Evolutionary conservation across 176 grass and related monocot species (phyloP).

Genomic region (Oryza glumipatula): DNA sequence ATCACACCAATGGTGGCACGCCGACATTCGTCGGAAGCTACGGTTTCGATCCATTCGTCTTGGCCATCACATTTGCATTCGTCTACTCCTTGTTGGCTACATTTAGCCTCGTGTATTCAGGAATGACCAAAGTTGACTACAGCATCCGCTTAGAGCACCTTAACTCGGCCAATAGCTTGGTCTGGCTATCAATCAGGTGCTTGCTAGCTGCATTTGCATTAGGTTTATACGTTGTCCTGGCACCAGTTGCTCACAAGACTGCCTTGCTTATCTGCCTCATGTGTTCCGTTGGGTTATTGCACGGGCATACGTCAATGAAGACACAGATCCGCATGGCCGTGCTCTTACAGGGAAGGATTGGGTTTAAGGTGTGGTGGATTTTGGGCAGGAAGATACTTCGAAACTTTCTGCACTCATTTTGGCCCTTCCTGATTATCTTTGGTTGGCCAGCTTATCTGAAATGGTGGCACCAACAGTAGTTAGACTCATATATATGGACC

Average conservation of each 20-base stretch:
- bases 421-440: no score
- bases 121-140: not conserved
- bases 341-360: no score
- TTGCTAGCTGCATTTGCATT: not conserved
- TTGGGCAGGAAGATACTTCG: no score
- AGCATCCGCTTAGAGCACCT: not conserved
- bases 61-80: conserved; percentile 19
- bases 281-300: no score
- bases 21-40: conserved; percentile 16
- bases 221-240: not conserved
- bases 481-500: no score
- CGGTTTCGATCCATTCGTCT: conserved; percentile 34
- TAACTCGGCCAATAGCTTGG: not conserved
- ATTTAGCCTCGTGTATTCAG: conserved; percentile 18
- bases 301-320: no score
- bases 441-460: no score
- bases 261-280: not conserved
- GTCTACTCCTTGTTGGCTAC: conserved; percentile 25
- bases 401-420: no score
- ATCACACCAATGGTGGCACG: conserved; percentile 8
- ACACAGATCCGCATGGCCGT: no score
- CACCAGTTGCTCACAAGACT: not conserved
- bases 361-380: no score
- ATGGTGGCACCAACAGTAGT: no score
- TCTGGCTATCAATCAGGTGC: not conserved